phyloP scores from a whole-genome alignment of 2,329 filamentous ascomycete genomes.

The Aspergillus tanneri region DNA sequence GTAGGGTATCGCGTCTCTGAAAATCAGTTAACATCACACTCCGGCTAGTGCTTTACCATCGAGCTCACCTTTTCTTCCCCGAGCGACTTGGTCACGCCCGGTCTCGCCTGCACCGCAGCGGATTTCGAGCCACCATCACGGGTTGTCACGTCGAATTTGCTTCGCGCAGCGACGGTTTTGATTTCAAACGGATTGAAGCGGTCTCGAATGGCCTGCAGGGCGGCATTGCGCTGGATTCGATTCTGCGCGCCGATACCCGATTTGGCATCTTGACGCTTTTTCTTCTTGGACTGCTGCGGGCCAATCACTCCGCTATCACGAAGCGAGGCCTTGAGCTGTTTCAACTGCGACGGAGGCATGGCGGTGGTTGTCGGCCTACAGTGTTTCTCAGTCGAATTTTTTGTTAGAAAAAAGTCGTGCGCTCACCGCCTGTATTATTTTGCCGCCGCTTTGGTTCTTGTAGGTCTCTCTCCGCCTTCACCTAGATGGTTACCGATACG shows the following conservation, averaged over 20 bases:
- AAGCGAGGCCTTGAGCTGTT: constrained; percentile 88
- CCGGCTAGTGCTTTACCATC: not conserved
- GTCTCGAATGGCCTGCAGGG: constrained; percentile 83
- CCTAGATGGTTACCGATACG: constrained; percentile 3
- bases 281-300: constrained; percentile 92
- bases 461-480: constrained; percentile 15
- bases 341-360: constrained; percentile 96
- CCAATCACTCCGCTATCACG: constrained; percentile 86
- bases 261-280: constrained; percentile 72
- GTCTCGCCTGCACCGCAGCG: constrained; percentile 64
- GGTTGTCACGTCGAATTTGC: constrained; percentile 82
- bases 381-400: constrained; percentile 29
- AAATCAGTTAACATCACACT: constrained; percentile 8
- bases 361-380: constrained; percentile 27
- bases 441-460: constrained; percentile 28
- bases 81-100: constrained; percentile 78
- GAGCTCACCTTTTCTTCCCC: constrained; percentile 75
- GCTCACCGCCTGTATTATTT: constrained; percentile 38
- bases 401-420: constrained; percentile 33
- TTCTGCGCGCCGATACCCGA: constrained; percentile 69
- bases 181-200: constrained; percentile 98
- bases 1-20: constrained; percentile 73
- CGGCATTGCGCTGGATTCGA: constrained; percentile 71
- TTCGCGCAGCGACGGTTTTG: constrained; percentile 71
- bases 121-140: constrained; percentile 53